phyloP scores from a whole-genome alignment of 352 stramenopile genomes.

The Phytophthora macrochlamydospora region DNA sequence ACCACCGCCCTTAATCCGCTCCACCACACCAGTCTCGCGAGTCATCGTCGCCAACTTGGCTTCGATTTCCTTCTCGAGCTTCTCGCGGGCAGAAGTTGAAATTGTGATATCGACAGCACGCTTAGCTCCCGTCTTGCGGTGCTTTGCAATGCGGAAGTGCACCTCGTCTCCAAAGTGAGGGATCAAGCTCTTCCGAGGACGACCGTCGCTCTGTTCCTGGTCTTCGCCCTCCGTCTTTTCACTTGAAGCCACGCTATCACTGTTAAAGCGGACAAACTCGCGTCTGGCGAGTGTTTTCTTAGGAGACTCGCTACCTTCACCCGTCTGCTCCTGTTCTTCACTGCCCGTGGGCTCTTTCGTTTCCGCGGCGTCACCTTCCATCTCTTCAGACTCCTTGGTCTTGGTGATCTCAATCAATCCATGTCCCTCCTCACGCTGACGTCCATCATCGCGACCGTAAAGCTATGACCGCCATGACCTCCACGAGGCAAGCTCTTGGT shows the following conservation, averaged over 20 bases:
- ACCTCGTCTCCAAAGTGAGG: conserved; percentile 78
- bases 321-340: conserved; percentile 9
- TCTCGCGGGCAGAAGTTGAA: conserved; percentile 59
- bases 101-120: conserved; percentile 71
- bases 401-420: conserved; percentile 50
- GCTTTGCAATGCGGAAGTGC: conserved; percentile 72
- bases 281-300: conserved; percentile 27
- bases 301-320: not conserved
- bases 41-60: conserved; percentile 59
- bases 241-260: conserved; percentile 41
- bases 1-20: conserved; percentile 60
- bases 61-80: conserved; percentile 74
- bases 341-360: not conserved
- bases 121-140: conserved; percentile 67
- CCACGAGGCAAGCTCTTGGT: conserved; percentile 64
- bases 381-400: conserved; percentile 16
- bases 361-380: not conserved
- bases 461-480: conserved; percentile 31
- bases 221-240: conserved; percentile 16
- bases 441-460: conserved; percentile 40
- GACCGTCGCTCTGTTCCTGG: conserved; percentile 17
- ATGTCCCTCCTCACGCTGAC: conserved; percentile 43
- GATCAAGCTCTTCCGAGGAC: conserved; percentile 18
- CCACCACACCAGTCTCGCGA: conserved; percentile 65
- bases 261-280: conserved; percentile 62